These are phyloP conservation scores for Vitis cinerea DNA, from an alignment of 164 flowering plant genomes.

Conservation along the genomic window DNA sequence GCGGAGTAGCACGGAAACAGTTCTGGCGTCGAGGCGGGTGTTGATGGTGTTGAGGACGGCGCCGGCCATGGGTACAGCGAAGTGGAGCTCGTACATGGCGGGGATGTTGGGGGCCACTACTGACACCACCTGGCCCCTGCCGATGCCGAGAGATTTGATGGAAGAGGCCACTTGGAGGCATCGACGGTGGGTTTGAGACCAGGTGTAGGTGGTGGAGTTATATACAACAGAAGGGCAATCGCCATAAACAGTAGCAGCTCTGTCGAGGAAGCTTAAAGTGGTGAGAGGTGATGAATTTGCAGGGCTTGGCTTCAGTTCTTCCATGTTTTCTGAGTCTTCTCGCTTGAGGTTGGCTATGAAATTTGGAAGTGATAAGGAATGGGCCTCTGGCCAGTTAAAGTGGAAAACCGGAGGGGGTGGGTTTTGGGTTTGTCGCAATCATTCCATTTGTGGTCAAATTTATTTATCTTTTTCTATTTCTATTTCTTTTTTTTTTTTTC, in stretches of 20 bases:
- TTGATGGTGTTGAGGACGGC: conserved; percentile 17
- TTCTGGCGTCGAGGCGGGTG: background rate
- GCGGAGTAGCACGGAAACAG: background rate
- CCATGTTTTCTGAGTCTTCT: conserved; percentile 18
- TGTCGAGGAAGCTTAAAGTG: conserved; percentile 36
- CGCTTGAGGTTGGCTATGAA: too few species aligned
- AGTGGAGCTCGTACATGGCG: conserved; percentile 20
- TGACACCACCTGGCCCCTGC: too few species aligned
- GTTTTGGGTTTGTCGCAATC: too few species aligned
- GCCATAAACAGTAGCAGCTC: conserved; percentile 19
- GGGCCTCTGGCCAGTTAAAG: too few species aligned
- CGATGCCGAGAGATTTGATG: too few species aligned
- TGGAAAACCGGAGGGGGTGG: too few species aligned
- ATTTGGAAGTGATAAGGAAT: too few species aligned
- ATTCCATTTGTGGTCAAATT: too few species aligned
- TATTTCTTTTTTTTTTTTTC: too few species aligned
- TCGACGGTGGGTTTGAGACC: too few species aligned
- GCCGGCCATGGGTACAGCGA: conserved; percentile 16
- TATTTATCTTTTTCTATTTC: too few species aligned
- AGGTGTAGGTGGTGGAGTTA: background rate
- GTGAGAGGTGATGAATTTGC: conserved; percentile 40
- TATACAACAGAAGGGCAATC: conserved; percentile 1
- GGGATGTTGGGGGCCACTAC: conserved; percentile 5
- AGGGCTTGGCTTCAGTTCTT: conserved; percentile 28
- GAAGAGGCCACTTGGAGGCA: too few species aligned